phyloP scores from a whole-genome alignment of 129 eudicot genomes.

The Helianthus tuberosus region DNA sequence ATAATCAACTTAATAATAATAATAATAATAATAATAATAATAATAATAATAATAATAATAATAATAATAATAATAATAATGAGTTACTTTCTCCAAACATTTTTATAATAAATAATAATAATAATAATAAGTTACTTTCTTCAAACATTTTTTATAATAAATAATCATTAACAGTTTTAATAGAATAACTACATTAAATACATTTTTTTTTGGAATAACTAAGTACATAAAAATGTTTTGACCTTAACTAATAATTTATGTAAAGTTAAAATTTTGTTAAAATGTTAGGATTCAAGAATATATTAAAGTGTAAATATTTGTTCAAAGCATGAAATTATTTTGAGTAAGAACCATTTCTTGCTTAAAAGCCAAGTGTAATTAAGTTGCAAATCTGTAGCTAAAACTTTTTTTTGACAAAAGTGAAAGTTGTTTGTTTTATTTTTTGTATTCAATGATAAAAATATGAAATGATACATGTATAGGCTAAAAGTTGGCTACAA shows the following conservation, averaged over 20 bases:
- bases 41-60: background rate
- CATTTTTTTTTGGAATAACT: background rate
- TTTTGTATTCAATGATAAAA: too few species aligned
- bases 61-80: background rate
- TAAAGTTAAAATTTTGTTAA: background rate
- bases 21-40: background rate
- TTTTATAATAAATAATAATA: background rate
- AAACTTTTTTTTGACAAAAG: background rate
- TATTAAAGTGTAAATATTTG: background rate
- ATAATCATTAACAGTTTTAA: too few species aligned
- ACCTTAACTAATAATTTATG: background rate
- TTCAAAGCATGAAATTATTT: background rate
- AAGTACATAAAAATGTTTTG: background rate
- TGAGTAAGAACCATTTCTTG: background rate
- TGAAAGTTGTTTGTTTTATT: too few species aligned
- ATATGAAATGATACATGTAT: too few species aligned
- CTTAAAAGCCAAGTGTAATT: slow-evolving; percentile 1
- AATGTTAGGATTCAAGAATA: background rate
- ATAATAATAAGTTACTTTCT: background rate
- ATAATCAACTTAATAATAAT: background rate
- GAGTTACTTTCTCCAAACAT: background rate
- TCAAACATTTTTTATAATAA: background rate
- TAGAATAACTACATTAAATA: background rate
- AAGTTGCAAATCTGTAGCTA: background rate
- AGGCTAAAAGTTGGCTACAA: too few species aligned